A percentile compares a stretch with the other conserved stretches of the same genome.
Conservation (phyloP, 2,329 filamentous ascomycete genomes). For the Emmonsia crescens region DNA sequence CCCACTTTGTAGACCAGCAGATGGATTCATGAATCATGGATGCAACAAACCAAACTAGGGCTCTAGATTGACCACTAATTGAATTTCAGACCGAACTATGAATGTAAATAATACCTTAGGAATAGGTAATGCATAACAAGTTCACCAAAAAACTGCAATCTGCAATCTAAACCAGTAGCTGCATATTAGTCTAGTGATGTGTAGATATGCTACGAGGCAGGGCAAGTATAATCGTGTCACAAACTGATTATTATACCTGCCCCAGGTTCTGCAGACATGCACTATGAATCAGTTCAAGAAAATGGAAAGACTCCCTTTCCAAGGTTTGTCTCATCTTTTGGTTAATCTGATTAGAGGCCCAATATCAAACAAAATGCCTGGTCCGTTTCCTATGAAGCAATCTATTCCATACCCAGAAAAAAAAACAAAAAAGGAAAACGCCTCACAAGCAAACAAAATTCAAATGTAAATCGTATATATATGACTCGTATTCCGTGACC, state of each 20-base stretch:
- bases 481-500: background rate
- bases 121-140: background rate
- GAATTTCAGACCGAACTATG: background rate
- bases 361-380: background rate
- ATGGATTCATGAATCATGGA: background rate
- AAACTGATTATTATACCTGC: background rate
- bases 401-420: background rate
- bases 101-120: too few species aligned
- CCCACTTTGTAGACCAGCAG: too few species aligned
- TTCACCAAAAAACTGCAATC: too few species aligned
- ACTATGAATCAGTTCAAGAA: too few species aligned
- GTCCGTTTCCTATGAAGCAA: background rate
- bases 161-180: background rate
- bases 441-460: too few species aligned
- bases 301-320: background rate
- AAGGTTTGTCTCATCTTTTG: background rate
- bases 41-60: background rate
- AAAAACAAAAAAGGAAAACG: background rate
- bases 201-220: background rate
- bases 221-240: background rate
- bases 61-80: background rate
- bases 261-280: too few species aligned
- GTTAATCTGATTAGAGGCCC: background rate
- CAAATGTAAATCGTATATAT: background rate
- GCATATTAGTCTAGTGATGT: background rate